Conservation (phyloP, 2,329 filamentous ascomycete genomes). For the Xylariaceae sp. region DNA sequence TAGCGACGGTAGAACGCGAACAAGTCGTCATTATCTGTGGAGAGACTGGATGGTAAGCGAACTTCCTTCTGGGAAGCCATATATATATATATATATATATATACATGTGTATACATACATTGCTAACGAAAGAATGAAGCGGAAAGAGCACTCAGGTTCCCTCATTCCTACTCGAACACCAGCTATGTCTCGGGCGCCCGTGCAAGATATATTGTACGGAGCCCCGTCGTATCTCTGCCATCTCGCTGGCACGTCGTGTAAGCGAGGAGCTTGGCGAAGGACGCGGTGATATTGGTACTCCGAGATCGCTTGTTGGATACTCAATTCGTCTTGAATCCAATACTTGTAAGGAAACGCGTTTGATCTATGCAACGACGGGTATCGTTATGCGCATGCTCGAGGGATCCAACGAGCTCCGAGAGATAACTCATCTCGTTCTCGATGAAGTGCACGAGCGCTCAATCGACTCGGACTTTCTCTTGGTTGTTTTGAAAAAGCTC, state of each 20-base stretch:
- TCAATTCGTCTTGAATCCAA: conserved; percentile 91
- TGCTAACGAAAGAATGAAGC: conserved; percentile 32
- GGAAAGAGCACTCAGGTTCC: conserved; percentile 98
- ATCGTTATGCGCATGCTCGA: conserved; percentile 99
- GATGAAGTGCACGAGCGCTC: conserved; percentile 96
- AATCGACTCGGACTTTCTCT: conserved; percentile 92
- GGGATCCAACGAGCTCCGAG: conserved; percentile 74
- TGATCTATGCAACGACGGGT: conserved; percentile 84
- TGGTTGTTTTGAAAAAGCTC: conserved; percentile 84
- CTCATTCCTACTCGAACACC: conserved; percentile 83
- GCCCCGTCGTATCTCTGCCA: conserved; percentile 89
- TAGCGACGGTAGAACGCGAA: conserved; percentile 69
- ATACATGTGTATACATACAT: background rate
- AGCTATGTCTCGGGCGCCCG: conserved; percentile 69
- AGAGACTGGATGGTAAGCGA: conserved; percentile 74
- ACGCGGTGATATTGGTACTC: conserved; percentile 73
- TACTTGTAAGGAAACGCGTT: conserved; percentile 69
- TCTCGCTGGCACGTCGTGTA: conserved; percentile 86
- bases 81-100: background rate
- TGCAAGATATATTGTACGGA: conserved; percentile 97
- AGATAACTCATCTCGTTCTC: conserved; percentile 91
- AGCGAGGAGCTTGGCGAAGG: conserved; percentile 91
- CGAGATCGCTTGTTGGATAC: conserved; percentile 82
- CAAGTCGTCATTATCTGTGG: conserved; percentile 92
- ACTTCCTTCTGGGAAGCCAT: background rate